Evolutionary conservation across 108 stramenopile genomes (phyloP), one percentile per base, ranked within the genome.

Genomic region (Mediolabrus comicus): DNA sequence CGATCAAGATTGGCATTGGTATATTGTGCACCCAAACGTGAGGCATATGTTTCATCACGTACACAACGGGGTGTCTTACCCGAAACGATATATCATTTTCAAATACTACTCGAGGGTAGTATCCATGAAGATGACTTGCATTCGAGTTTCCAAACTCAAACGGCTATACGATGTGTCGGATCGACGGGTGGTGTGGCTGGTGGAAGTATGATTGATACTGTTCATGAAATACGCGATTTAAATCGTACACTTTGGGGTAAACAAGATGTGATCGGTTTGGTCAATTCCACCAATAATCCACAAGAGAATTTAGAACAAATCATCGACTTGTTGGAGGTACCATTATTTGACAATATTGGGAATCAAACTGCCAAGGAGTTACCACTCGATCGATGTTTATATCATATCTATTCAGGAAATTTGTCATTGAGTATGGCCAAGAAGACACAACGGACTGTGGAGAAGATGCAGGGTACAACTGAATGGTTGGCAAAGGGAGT

Each of bases 61-160:
- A 77, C 67, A 32, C 63, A 69, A 17, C 54, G 56, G 3, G 75
- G 54, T 12, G 35, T 69, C 16, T 22, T 77, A 24, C 75, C 75
- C 22, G 75, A 77, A 65, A 77, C 75, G 30, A 65, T 77, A 24
- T 77, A 77, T 25, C 75, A 77, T 34, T 77, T 77, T 28, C 75
- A 77, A 62, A 53, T 77, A 69, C 34, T 77, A 1, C 62, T 77
- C 25, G 75, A 77, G 12, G 75, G 75, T 1, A 69, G 69, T 14
- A 68, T 77, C 1, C 14, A n/a, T 26, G 75, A 77, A 22, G 35
- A 69, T 7, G 68, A 77, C 36, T 57, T 77, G 27, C 62, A 68
- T 28, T 69, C 68, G 10, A 77, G 75, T 39, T 77, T 69, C 22
- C 53, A 56, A 49, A 59, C 59, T 12, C 75, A 69, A 54, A 59